Conservation (phyloP, 2,329 filamentous ascomycete genomes). For the Xylaria sp. region DNA sequence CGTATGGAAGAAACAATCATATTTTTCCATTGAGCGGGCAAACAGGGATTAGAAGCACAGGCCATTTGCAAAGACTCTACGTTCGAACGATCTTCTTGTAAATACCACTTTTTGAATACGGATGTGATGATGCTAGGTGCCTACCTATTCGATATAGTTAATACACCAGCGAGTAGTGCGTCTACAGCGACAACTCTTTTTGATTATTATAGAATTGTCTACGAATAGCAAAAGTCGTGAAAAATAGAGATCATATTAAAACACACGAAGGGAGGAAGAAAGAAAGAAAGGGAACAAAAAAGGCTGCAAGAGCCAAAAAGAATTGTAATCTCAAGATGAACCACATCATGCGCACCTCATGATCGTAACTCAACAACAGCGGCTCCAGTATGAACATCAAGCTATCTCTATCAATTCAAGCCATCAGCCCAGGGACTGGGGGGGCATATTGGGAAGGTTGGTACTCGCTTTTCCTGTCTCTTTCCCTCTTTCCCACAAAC, state of each 20-base stretch:
- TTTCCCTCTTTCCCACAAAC: too few species aligned
- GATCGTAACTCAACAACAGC: background rate
- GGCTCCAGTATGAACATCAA: background rate
- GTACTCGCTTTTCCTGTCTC: too few species aligned
- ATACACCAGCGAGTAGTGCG: background rate
- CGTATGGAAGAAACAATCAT: background rate
- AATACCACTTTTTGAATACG: background rate
- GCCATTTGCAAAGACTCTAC: background rate
- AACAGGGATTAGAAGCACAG: background rate
- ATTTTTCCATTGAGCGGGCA: background rate
- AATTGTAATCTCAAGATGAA: slow-evolving; percentile 12
- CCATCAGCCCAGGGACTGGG: background rate
- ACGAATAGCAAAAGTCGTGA: too few species aligned
- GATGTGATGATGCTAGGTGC: background rate
- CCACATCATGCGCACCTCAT: slow-evolving; percentile 5
- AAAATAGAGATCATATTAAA: too few species aligned
- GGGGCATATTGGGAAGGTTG: background rate
- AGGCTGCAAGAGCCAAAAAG: background rate
- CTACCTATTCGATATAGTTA: too few species aligned
- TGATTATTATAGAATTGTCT: too few species aligned
- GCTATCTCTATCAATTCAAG: slow-evolving; percentile 24
- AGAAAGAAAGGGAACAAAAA: too few species aligned
- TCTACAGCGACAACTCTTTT: background rate
- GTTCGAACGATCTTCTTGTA: background rate
- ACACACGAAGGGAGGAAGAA: too few species aligned